Evolutionary conservation across 352 stramenopile species (phyloP).

Genomic region (Phytophthora ramorum): DNA sequence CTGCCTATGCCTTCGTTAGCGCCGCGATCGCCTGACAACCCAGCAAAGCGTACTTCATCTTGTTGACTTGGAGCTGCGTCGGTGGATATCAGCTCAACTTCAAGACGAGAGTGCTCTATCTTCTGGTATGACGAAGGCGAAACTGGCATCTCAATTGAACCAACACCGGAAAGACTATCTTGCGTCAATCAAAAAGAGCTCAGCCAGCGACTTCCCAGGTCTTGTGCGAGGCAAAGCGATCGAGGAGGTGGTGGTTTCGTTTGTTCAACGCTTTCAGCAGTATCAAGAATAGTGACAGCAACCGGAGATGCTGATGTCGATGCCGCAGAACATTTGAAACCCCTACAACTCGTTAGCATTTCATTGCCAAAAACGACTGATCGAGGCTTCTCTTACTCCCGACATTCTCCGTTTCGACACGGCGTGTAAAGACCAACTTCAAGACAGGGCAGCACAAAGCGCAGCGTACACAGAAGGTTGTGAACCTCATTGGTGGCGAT

Average conservation of each 20-base stretch:
- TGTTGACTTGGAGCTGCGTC: slow-evolving; percentile 64
- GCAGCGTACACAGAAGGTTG: not conserved
- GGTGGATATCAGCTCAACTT: slow-evolving; percentile 60
- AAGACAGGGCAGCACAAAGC: not conserved
- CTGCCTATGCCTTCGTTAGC: slow-evolving; percentile 22
- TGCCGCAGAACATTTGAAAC: slow-evolving; percentile 14
- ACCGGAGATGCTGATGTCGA: not conserved
- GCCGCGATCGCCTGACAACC: slow-evolving; percentile 39
- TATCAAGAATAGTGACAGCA: slow-evolving; percentile 34
- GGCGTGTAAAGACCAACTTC: not conserved
- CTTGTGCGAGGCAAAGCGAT: slow-evolving; percentile 7
- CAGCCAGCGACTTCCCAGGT: slow-evolving; percentile 4
- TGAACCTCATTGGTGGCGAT: slow-evolving; percentile 1
- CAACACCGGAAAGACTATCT: slow-evolving; percentile 50
- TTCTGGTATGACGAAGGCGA: slow-evolving; percentile 9
- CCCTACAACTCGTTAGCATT: not conserved
- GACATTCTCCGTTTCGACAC: slow-evolving; percentile 21
- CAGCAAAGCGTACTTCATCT: slow-evolving; percentile 47
- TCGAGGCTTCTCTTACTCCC: slow-evolving; percentile 6
- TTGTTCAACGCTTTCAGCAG: slow-evolving; percentile 33
- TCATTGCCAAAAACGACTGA: slow-evolving; percentile 1
- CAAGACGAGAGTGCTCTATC: slow-evolving; percentile 14
- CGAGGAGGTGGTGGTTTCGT: slow-evolving; percentile 31
- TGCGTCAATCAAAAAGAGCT: slow-evolving; percentile 34
- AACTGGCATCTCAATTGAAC: slow-evolving; percentile 51